phyloP scores from a whole-genome alignment of 2,329 filamentous ascomycete genomes.

The Cytospora piceicola region DNA sequence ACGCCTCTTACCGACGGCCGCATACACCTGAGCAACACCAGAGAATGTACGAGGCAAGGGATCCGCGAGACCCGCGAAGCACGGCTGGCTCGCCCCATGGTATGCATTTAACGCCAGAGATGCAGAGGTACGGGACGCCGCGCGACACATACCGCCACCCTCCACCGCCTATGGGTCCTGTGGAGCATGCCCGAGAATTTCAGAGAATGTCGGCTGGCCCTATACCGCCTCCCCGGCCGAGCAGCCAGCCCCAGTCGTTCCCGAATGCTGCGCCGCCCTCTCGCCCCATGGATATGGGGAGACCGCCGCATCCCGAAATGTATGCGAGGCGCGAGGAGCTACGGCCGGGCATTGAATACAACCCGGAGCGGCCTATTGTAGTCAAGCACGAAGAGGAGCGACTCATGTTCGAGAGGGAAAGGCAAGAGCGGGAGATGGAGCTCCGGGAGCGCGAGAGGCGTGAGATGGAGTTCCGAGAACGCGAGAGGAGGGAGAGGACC shows the following conservation, averaged over 20 bases:
- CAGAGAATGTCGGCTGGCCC: slow-evolving; percentile 41
- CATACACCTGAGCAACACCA: slow-evolving; percentile 71
- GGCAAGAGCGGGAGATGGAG: slow-evolving; percentile 47
- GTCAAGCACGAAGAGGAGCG: slow-evolving; percentile 59
- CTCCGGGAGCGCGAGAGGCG: slow-evolving; percentile 39
- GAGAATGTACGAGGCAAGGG: slow-evolving; percentile 54
- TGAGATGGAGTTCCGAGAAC: slow-evolving; percentile 38
- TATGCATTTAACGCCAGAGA: slow-evolving; percentile 59
- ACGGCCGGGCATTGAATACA: slow-evolving; percentile 47
- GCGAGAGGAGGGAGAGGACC: slow-evolving; percentile 47
- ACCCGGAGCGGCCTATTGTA: slow-evolving; percentile 52
- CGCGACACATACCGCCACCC: slow-evolving; percentile 57
- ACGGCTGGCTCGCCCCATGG: slow-evolving; percentile 54
- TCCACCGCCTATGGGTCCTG: slow-evolving; percentile 43
- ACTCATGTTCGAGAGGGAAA: slow-evolving; percentile 50
- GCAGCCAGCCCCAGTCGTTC: slow-evolving; percentile 57
- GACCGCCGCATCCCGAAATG: slow-evolving; percentile 45
- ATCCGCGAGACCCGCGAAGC: slow-evolving; percentile 39
- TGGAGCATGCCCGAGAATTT: slow-evolving; percentile 51
- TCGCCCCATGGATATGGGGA: slow-evolving; percentile 52
- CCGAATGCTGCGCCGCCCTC: slow-evolving; percentile 46
- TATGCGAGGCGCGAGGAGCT: slow-evolving; percentile 57
- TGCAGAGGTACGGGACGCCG: slow-evolving; percentile 63
- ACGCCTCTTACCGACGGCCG: slow-evolving; percentile 66
- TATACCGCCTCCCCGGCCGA: slow-evolving; percentile 53